Evolutionary conservation across 805 yeast species (phyloP), one percentile per base, ranked within the genome.

Genomic region (Isabelozyma heimii): DNA sequence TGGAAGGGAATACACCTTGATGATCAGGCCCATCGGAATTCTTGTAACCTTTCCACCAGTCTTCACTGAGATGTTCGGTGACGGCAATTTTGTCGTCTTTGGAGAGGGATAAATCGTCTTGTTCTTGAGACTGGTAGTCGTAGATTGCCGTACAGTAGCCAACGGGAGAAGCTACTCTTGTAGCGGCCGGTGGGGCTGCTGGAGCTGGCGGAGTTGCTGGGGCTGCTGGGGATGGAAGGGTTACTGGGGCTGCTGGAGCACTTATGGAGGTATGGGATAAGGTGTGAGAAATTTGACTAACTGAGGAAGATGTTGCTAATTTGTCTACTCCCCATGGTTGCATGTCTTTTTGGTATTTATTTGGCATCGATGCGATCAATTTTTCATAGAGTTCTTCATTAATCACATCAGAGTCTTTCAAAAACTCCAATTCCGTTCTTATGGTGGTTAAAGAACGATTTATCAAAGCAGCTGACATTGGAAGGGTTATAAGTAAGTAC

Each of bases 21-120:
- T 67, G 65, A 5, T 81, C 80, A 1, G 66, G 53, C 7, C 45
- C 45, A 41, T 76, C 63, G 14, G 72, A 70, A 41, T 59, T 52
- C 50, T 60, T 65, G 53, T 66, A 69, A 43, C 99, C 99, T 62
- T 81, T 86, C 88, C 94, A 91, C 99, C 99, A 92, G 61, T 91
- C 92, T 37, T 80, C 77, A 16, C 92, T 87, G 43, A 86, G 75
- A 59, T 82, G 87, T 62, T 91, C 96, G 5, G 82, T 48, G 5
- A 94, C 81, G 30, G 79, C 78, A 44, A 94, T 65, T 58, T 79
- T 82, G 53, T 87, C 92, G 47, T 95, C 97, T 37, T 70, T 76
- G 35, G 56, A 59, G 15, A 92, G 73, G 8, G 64, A 69, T 58
- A 92, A 70, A 66, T 92, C 99, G 33, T 84, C 92, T 0, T 80